These are phyloP conservation scores for Penicillium chermesinum DNA, from an alignment of 495 filamentous ascomycete species.

Conservation along the genomic window DNA sequence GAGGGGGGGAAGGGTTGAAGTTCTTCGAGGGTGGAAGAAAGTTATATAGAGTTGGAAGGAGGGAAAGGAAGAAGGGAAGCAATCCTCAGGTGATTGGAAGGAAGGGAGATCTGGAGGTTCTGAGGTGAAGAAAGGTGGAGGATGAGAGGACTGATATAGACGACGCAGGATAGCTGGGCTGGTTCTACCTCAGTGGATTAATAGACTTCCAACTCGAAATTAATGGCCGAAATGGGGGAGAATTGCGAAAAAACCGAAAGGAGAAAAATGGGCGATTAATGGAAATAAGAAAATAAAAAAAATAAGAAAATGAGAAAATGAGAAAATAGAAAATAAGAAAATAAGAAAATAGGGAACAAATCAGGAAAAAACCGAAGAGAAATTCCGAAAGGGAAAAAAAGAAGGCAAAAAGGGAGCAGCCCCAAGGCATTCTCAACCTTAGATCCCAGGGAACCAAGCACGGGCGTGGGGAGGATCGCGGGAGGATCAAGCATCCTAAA, in stretches of 20 bases:
- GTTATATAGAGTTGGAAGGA: conserved; percentile 11
- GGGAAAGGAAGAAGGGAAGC: not conserved
- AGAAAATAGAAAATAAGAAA: conserved; percentile 2
- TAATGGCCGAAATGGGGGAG: conserved; percentile 12
- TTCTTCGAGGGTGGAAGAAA: conserved; percentile 9
- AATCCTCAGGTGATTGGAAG: not conserved
- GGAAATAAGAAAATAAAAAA: conserved; percentile 7
- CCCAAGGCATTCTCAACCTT: conserved; percentile 16
- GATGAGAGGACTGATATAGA: conserved; percentile 29
- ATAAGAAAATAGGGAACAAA: conserved; percentile 8
- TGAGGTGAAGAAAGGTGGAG: conserved; percentile 20
- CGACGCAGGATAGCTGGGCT: conserved; percentile 12
- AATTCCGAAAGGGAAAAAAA: too few species aligned
- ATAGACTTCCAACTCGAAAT: conserved; percentile 16
- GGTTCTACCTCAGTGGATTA: conserved; percentile 25
- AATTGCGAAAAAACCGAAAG: conserved; percentile 10
- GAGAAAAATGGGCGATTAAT: conserved; percentile 16
- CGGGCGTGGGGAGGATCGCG: conserved; percentile 27
- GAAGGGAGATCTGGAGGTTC: conserved; percentile 6
- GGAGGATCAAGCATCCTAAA: conserved; percentile 27
- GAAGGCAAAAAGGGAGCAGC: conserved; percentile 15
- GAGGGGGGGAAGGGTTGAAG: too few species aligned
- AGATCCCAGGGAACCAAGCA: conserved; percentile 22
- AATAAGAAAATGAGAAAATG: conserved; percentile 7
- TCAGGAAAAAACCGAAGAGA: not conserved